Conservation (phyloP, 1,284 basidiomycete genomes). For the Ganoderma resinaceum region DNA sequence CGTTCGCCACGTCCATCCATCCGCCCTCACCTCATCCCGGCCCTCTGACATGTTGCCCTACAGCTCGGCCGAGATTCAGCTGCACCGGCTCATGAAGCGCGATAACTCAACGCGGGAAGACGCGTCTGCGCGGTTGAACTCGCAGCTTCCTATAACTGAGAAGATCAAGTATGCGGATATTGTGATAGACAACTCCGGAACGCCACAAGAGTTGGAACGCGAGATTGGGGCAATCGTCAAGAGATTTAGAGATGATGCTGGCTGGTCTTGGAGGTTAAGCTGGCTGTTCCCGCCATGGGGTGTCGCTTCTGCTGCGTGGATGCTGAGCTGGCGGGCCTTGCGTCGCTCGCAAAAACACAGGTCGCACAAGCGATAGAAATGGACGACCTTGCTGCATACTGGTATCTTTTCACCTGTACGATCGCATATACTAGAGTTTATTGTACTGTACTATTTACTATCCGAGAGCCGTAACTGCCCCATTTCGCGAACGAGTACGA, state of each 20-base stretch:
- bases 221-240: slow-evolving; percentile 76
- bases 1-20: slow-evolving; percentile 37
- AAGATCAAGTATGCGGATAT: slow-evolving; percentile 89
- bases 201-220: slow-evolving; percentile 67
- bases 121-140: slow-evolving; percentile 76
- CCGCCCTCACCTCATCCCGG: background rate
- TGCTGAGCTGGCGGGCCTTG: slow-evolving; percentile 41
- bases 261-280: slow-evolving; percentile 74
- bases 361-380: slow-evolving; percentile 16
- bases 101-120: slow-evolving; percentile 65
- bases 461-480: background rate
- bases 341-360: slow-evolving; percentile 29
- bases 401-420: background rate
- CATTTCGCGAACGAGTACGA: background rate
- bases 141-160: slow-evolving; percentile 82
- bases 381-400: background rate
- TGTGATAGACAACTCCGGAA: slow-evolving; percentile 91
- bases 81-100: slow-evolving; percentile 79
- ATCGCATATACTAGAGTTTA: slow-evolving; percentile 11
- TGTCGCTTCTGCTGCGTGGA: slow-evolving; percentile 47
- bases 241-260: slow-evolving; percentile 58
- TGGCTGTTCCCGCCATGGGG: slow-evolving; percentile 89
- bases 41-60: background rate
- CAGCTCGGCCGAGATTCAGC: slow-evolving; percentile 80
- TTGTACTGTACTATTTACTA: slow-evolving; percentile 20